phyloP scores from a whole-genome alignment of 192 early-diverging fungal genomes.

The Coemansia sp. region DNA sequence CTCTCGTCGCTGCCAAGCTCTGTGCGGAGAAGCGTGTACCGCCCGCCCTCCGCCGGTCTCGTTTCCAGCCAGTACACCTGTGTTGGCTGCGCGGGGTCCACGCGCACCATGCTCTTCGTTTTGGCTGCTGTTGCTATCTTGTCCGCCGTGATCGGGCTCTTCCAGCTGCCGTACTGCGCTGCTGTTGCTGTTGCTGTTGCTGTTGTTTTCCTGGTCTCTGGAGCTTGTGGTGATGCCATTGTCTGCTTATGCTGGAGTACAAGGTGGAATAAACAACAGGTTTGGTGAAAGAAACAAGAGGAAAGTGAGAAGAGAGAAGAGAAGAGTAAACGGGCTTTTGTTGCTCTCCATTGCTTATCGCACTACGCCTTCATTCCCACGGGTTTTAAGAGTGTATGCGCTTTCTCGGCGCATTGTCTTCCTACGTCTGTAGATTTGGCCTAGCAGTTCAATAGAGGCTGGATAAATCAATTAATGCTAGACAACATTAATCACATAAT shows the following conservation, averaged over 20 bases:
- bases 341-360: no score
- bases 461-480: no score
- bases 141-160: slow-evolving; percentile 35
- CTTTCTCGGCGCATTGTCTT: no score
- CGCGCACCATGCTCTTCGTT: slow-evolving; percentile 14
- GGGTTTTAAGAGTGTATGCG: no score
- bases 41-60: slow-evolving; percentile 42
- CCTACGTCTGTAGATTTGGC: no score
- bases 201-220: not conserved
- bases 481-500: no score
- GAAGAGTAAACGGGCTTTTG: no score
- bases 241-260: not conserved
- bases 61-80: slow-evolving; percentile 52
- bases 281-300: no score
- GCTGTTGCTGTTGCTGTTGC: not conserved
- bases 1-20: slow-evolving; percentile 30
- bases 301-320: no score
- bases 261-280: slow-evolving; percentile 14
- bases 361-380: no score
- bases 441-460: no score
- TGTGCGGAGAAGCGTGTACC: slow-evolving; percentile 36
- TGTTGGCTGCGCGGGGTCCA: slow-evolving; percentile 31
- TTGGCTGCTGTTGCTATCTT: slow-evolving; percentile 29
- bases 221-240: not conserved
- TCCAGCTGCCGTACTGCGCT: slow-evolving; percentile 51